Evolutionary conservation across 805 yeast species (phyloP), one percentile per base, ranked within the genome.

Genomic region (Saturnispora halmiae): DNA sequence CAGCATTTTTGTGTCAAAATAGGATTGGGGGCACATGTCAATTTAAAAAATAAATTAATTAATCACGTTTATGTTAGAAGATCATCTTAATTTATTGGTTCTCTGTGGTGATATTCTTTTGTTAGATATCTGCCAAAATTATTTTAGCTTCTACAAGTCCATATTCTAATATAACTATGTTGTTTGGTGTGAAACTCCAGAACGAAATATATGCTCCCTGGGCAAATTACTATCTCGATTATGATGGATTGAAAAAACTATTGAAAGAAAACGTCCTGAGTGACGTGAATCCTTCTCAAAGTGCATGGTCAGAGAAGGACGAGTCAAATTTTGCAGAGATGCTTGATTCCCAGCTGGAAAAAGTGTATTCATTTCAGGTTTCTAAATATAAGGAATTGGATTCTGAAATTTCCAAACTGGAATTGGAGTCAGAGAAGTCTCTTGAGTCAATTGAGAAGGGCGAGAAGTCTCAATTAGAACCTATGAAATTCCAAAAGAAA

Each of bases 191-290:
- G 38, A 85, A 83, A 56, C 69, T 90, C 42, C 79, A 80, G 40
- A 77, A 75, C 49, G 96, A 88, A 58, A 75, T 77, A 27, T 86
- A 82, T 61, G 77, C 77, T 34, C 95, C 96, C 2, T 90, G 98
- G 98, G 81, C 75, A 58, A 73, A 70, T 25, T 70, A 77, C 54
- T 83, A 82, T 56, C 70, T 83, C 45, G 66, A 74, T 54, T 83
- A 83, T 56, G 82, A 73, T 50, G 62, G 62, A 30, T 63, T 83
- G 55, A 82, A 82, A 60, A 75, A 72, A 50, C 63, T 80, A 25
- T 61, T 83, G 52, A 82, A 81, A 57, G 94, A 83, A 55, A 78
- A 75, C 38, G 74, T 77, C 13, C 37, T 54, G n/a, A 32, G 34
- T 20, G 42, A 42, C 16, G 42, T 52, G 30, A 49, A 49, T 31